A percentile compares a stretch with the other conserved stretches of the same genome.
Conservation (phyloP, 225 moss, liverwort and hornwort genomes). For the Marchantia polymorpha region DNA sequence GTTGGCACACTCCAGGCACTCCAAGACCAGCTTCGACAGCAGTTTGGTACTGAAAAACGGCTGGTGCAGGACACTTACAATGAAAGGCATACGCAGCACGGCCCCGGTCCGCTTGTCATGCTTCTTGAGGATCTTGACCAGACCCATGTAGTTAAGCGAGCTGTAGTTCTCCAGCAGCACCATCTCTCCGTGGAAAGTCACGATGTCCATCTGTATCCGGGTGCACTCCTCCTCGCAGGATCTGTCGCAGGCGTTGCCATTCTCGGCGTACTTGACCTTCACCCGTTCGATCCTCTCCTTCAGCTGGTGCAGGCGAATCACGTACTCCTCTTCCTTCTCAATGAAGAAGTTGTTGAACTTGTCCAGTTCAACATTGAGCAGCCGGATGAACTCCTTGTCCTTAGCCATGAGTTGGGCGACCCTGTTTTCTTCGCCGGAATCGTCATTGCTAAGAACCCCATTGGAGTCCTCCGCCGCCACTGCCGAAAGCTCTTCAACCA, state of each 20-base stretch:
- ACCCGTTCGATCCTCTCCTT: conserved; percentile 50
- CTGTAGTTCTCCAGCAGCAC: conserved; percentile 88
- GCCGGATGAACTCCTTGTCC: conserved; percentile 52
- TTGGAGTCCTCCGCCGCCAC: conserved; percentile 4
- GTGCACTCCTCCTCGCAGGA: conserved; percentile 54
- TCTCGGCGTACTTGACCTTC: conserved; percentile 32
- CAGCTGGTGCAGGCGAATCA: conserved; percentile 72
- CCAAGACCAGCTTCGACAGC: conserved; percentile 62
- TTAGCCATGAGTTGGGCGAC: conserved; percentile 23
- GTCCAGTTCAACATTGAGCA: conserved; percentile 69
- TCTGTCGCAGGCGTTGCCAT: conserved; percentile 28
- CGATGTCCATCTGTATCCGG: conserved; percentile 56
- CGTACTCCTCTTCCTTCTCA: conserved; percentile 80
- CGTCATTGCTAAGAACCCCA: conserved; percentile 13
- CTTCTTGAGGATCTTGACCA: conserved; percentile 95
- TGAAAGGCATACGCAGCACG: conserved; percentile 75
- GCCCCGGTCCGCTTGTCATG: conserved; percentile 86
- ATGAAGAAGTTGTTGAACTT: conserved; percentile 82
- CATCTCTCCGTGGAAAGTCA: conserved; percentile 87
- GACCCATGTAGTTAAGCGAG: conserved; percentile 86
- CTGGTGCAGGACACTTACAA: conserved; percentile 69
- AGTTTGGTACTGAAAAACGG: conserved; percentile 85
- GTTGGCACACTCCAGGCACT: conserved; percentile 42
- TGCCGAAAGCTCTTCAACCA: conserved; percentile 15
- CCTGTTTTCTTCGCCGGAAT: conserved; percentile 7